phyloP scores from a whole-genome alignment of 305 asterid species.

The Fraxinus velutina region DNA sequence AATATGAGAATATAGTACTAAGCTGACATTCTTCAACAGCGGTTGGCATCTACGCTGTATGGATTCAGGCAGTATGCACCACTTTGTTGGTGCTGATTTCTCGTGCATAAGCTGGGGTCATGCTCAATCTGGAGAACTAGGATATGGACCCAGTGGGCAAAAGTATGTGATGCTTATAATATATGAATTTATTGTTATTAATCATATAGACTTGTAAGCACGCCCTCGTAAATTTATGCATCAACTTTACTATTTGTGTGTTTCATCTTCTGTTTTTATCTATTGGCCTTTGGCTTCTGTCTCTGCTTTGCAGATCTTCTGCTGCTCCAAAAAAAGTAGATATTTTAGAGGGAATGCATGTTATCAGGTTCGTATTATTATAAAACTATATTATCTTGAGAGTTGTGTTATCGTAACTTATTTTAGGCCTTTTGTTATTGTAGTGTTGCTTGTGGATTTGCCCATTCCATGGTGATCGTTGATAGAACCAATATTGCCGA shows the following conservation, averaged over 20 bases:
- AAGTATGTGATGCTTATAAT: constrained; percentile 49
- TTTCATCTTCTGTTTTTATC: constrained; percentile 6
- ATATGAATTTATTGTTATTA: constrained; percentile 6
- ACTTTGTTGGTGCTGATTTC: constrained; percentile 97
- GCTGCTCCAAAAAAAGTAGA: constrained; percentile 92
- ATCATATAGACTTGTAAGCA: background rate
- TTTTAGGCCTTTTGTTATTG: constrained; percentile 15
- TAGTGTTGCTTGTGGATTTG: constrained; percentile 94
- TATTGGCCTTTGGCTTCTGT: background rate
- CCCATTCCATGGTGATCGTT: constrained; percentile 74
- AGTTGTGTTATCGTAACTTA: constrained; percentile 13
- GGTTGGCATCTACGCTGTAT: constrained; percentile 95
- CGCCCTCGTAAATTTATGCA: background rate
- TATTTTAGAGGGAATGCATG: constrained; percentile 85
- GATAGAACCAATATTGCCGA: constrained; percentile 67
- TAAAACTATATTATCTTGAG: background rate
- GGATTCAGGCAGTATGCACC: constrained; percentile 88
- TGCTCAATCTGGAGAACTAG: constrained; percentile 94
- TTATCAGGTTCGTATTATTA: constrained; percentile 54
- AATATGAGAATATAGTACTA: constrained; percentile 3
- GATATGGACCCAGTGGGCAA: constrained; percentile 87
- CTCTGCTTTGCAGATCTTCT: constrained; percentile 61
- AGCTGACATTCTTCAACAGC: constrained; percentile 40
- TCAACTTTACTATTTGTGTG: background rate
- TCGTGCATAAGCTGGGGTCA: constrained; percentile 99